Conservation (phyloP, 306 rosid genomes). For the Pyrus bretschneideri region DNA sequence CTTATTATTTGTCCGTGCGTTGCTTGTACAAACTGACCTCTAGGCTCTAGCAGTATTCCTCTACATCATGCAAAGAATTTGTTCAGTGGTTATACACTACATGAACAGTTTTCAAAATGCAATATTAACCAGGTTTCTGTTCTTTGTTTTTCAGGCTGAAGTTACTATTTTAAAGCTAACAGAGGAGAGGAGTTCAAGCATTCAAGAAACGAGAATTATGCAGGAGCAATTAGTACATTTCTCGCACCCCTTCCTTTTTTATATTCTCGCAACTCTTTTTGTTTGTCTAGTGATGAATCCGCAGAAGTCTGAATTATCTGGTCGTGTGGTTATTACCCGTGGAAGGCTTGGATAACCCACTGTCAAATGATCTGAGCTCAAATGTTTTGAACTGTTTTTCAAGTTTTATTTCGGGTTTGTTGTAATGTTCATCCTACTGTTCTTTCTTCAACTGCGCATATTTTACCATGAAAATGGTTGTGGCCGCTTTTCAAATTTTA, state of each 20-base stretch:
- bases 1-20: not conserved
- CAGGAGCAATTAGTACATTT: conserved; percentile 57
- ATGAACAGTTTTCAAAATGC: not conserved
- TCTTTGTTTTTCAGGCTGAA: conserved; percentile 45
- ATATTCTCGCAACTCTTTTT: not conserved
- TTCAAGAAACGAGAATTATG: conserved; percentile 40
- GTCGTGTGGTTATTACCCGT: too few relatives aligned
- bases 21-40: not conserved
- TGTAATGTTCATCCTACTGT: not conserved
- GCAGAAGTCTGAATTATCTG: not conserved
- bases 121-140: conserved; percentile 29
- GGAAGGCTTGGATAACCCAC: too few relatives aligned
- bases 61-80: not conserved
- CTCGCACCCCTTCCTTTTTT: not conserved
- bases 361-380: not conserved
- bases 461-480: not conserved
- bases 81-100: not conserved
- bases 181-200: conserved; percentile 60
- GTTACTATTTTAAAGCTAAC: conserved; percentile 51
- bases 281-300: not conserved
- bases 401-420: not conserved
- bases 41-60: not conserved
- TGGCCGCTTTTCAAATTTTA: too few relatives aligned
- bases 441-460: not conserved
- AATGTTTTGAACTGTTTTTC: not conserved